Evolutionary conservation across 495 filamentous ascomycete genomes (phyloP).

Genomic region (Annulohypoxylon stygium): DNA sequence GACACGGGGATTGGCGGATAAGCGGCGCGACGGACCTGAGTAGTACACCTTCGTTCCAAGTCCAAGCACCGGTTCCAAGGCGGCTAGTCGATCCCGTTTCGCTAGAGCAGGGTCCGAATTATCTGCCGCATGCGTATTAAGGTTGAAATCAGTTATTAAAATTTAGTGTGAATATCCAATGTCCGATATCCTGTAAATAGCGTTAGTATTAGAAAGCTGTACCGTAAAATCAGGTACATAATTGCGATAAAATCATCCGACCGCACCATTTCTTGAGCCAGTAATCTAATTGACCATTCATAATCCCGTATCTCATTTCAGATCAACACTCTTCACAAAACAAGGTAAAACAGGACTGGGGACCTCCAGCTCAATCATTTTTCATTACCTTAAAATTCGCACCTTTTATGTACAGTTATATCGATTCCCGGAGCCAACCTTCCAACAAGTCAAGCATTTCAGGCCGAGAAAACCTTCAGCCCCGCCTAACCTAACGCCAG

Average conservation of each 20-base stretch:
- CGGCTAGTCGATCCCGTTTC: slow-evolving; percentile 27
- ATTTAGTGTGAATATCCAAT: neutral
- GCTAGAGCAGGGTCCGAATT: slow-evolving; percentile 38
- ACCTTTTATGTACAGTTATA: slow-evolving; percentile 45
- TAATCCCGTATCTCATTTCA: neutral
- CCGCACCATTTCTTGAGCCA: neutral
- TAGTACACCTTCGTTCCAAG: slow-evolving; percentile 1
- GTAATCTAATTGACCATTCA: neutral
- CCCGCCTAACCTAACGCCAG: slow-evolving; percentile 51
- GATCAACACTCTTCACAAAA: slow-evolving; percentile 1
- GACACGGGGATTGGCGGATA: neutral
- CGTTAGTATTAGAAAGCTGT: neutral
- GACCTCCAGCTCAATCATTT: slow-evolving; percentile 12
- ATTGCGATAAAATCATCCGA: neutral
- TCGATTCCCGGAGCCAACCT: slow-evolving; percentile 34
- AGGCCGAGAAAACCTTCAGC: slow-evolving; percentile 34
- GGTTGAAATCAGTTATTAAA: neutral
- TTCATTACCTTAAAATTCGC: slow-evolving; percentile 39
- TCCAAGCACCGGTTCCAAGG: slow-evolving; percentile 35
- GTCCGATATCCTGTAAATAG: slow-evolving; percentile 10
- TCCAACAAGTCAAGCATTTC: slow-evolving; percentile 35
- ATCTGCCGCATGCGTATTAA: slow-evolving; percentile 43
- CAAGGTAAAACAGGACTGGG: neutral
- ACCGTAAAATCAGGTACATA: neutral
- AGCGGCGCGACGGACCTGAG: neutral